Base-by-base conservation (phyloP, 441 rosid genomes). In the California macrophylla region DNA sequence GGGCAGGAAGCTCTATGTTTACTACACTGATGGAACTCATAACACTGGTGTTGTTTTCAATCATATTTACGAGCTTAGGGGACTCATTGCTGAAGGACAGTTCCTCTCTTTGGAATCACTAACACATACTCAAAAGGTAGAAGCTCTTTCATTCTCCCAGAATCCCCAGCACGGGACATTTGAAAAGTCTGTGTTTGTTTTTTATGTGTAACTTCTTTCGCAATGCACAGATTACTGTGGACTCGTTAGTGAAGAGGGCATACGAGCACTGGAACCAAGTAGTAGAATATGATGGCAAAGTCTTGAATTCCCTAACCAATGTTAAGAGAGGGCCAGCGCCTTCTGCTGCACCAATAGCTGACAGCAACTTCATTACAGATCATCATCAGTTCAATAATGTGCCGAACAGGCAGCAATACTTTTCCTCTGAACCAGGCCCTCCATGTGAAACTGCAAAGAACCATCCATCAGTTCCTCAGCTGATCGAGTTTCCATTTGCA, bases 51-150 rank as follows among this genome's bases (percentile, higher is more conserved):
- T 93, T 12, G 52, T 89, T 30, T 75, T 93, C 68, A 76, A 88
- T 74, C 83, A 88, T n/a, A 75, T 89, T 15, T 87, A 75, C 73
- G 74, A 81, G 64, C 72, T 87, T 3, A 56, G 78, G 0, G 85
- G 80, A 50, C 92, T 79, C 21, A 70, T 76, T 25, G 30, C 64
- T 12, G 30, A 60, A 60, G 29, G 30, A 3, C 64, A 60, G n/a
- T 60, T 60, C 32, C 13, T 24, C 64, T 60, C 64, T 12, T 25
- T 60, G 64, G 64, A 60, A 24, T 60, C 64, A 3, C 64, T 60
- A 12, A 60, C n/a, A 16, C 64, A 60, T 26, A 8, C 29, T 26
- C 64, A 60, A 60, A 60, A 60, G 64, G 64, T 60, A 60, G n/a
- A 60, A 60, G n/a, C 6, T 24, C 30, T 60, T 58, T 58, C 0